Conservation (phyloP, 2,329 filamentous ascomycete genomes). For the Coniochaeta sp. region DNA sequence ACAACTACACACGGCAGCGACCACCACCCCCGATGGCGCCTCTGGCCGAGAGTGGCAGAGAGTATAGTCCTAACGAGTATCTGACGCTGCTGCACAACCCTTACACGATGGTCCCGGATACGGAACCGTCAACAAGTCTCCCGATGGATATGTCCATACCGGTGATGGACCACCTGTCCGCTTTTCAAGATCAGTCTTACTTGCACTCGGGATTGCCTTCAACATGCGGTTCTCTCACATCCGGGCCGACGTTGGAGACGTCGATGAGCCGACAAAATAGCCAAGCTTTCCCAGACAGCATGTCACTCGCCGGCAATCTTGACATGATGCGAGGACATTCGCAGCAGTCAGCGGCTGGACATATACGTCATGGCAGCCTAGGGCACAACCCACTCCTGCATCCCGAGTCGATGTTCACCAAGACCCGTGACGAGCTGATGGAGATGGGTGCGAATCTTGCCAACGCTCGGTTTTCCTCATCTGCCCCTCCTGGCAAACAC, state of each 20-base stretch:
- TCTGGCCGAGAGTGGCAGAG: slow-evolving; percentile 7
- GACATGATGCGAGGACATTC: slow-evolving; percentile 31
- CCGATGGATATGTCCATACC: slow-evolving; percentile 12
- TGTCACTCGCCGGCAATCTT: slow-evolving; percentile 18
- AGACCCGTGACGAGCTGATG: not conserved
- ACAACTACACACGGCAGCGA: not conserved
- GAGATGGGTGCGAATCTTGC: not conserved
- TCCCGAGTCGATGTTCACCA: not conserved
- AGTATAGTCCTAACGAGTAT: slow-evolving; percentile 12
- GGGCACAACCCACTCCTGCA: slow-evolving; percentile 7
- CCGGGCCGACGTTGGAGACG: slow-evolving; percentile 28
- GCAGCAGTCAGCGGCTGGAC: slow-evolving; percentile 22
- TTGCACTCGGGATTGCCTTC: slow-evolving; percentile 22
- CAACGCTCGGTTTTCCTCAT: not conserved
- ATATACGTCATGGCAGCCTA: slow-evolving; percentile 16
- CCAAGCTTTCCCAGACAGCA: slow-evolving; percentile 22
- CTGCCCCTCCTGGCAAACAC: not conserved
- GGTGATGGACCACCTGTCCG: slow-evolving; percentile 1
- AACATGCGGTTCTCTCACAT: slow-evolving; percentile 34
- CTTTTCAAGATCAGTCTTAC: slow-evolving; percentile 6
- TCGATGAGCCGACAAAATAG: slow-evolving; percentile 36
- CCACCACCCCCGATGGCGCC: not conserved
- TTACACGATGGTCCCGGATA: not conserved
- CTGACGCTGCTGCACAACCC: not conserved
- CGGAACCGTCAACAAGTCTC: not conserved